phyloP scores from a whole-genome alignment of 1,139 yeast species.

The Zygoascus hellenicus region DNA sequence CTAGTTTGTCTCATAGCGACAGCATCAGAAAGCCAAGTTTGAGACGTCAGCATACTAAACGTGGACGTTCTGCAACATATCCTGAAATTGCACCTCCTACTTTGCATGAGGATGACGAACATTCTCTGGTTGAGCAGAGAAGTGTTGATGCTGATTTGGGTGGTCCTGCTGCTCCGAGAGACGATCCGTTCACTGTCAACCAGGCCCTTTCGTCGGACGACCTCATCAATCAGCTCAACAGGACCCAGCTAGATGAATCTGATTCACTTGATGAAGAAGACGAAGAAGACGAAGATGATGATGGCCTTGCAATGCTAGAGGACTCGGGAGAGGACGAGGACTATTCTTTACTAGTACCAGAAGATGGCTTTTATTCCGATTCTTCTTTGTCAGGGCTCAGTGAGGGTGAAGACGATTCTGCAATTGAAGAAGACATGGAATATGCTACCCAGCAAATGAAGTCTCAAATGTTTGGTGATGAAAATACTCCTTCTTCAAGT shows the following conservation, averaged over 20 bases:
- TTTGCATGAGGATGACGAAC: conserved; percentile 6
- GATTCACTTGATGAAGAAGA: conserved; percentile 11
- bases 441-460: conserved; percentile 31
- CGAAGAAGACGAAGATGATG: conserved; percentile 11
- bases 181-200: background rate
- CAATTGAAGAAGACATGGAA: conserved; percentile 34
- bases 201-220: conserved; percentile 1
- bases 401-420: conserved; percentile 34
- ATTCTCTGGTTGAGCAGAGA: conserved; percentile 13
- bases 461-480: conserved; percentile 17
- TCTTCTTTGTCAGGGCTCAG: conserved; percentile 14
- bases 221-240: conserved; percentile 13
- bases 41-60: conserved; percentile 4
- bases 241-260: conserved; percentile 13
- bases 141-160: conserved; percentile 10
- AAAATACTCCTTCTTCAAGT: conserved; percentile 1
- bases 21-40: conserved; percentile 2
- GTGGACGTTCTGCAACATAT: conserved; percentile 9
- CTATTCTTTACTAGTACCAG: conserved; percentile 1
- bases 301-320: conserved; percentile 9
- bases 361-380: conserved; percentile 15
- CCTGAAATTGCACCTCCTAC: conserved; percentile 1
- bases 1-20: background rate
- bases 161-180: background rate
- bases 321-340: conserved; percentile 11